A percentile compares a stretch with the other conserved stretches of the same genome.
phyloP scores from a whole-genome alignment of 768 basidiomycete genomes.

The Cytidiella melzeri region DNA sequence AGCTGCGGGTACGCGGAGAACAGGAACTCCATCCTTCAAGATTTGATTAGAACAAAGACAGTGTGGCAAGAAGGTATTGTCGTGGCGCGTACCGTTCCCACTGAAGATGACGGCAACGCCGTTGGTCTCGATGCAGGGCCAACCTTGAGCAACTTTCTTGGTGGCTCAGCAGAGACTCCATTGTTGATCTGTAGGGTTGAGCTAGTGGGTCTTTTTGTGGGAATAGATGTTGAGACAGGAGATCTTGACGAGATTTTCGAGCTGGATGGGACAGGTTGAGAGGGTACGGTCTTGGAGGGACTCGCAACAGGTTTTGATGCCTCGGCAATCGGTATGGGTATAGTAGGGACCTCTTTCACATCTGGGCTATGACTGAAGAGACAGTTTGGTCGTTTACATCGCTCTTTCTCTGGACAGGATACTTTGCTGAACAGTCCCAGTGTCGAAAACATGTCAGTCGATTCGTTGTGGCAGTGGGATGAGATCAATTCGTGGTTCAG shows the following conservation, averaged over 20 bases:
- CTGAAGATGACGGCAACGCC: constrained; percentile 34
- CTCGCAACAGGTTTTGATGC: constrained; percentile 16
- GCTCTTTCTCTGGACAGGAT: constrained; percentile 48
- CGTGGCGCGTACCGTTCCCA: constrained; percentile 5
- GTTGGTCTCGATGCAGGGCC: constrained; percentile 37
- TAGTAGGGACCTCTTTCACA: constrained; percentile 29
- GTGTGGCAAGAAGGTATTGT: not conserved
- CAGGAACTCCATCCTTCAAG: constrained; percentile 51
- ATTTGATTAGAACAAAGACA: not conserved
- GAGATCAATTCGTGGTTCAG: too few species aligned
- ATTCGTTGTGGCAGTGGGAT: too few species aligned
- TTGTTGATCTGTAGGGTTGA: constrained; percentile 16
- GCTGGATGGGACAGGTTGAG: constrained; percentile 7
- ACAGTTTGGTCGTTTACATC: constrained; percentile 50
- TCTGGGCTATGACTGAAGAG: constrained; percentile 57
- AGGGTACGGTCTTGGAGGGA: constrained; percentile 7
- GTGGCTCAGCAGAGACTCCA: constrained; percentile 37
- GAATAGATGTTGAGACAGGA: constrained; percentile 8
- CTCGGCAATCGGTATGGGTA: constrained; percentile 35
- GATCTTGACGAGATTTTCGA: constrained; percentile 17
- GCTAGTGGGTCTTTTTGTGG: constrained; percentile 26
- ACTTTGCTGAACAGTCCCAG: constrained; percentile 50
- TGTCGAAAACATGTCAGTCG: constrained; percentile 53
- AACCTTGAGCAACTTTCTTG: constrained; percentile 58
- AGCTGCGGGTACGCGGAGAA: constrained; percentile 60